These are phyloP conservation scores for Fusarium sp. DNA, from an alignment of 2,329 filamentous ascomycete species.

Conservation along the genomic window DNA sequence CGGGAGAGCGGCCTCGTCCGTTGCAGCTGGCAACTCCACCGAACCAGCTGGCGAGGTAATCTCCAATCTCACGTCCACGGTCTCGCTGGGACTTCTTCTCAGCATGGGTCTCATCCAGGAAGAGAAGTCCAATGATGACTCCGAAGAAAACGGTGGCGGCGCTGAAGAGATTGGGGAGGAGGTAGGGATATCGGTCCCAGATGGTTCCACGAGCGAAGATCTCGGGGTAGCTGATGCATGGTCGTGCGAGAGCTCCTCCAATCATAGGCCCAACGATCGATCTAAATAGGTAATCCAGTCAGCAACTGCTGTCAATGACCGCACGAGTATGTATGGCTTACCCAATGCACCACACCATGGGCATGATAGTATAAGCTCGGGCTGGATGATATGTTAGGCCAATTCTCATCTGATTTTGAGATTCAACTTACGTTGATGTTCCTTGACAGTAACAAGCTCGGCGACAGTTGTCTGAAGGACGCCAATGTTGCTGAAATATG, in stretches of 20 bases:
- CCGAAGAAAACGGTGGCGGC: conserved; percentile 80
- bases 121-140: conserved; percentile 81
- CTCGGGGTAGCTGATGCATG: conserved; percentile 81
- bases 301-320: conserved; percentile 24
- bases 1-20: conserved; percentile 53
- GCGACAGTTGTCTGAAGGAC: conserved; percentile 95
- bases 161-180: conserved; percentile 92
- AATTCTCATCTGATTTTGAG: background rate
- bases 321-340: conserved; percentile 52
- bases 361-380: conserved; percentile 96
- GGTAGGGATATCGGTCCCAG: conserved; percentile 88
- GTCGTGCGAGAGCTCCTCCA: conserved; percentile 88
- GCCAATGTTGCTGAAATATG: conserved; percentile 78
- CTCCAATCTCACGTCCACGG: conserved; percentile 78
- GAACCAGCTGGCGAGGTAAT: conserved; percentile 68
- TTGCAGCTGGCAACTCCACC: conserved; percentile 45
- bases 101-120: conserved; percentile 93
- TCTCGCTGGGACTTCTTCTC: conserved; percentile 82
- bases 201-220: conserved; percentile 78
- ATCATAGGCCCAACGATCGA: conserved; percentile 94
- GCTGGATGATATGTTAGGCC: conserved; percentile 60
- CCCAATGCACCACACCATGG: conserved; percentile 97
- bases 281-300: conserved; percentile 55
- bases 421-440: conserved; percentile 80
- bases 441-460: conserved; percentile 90